These are phyloP conservation scores for Pseudoturritis turrita DNA, from an alignment of 345 rosid genomes.

Conservation along the genomic window DNA sequence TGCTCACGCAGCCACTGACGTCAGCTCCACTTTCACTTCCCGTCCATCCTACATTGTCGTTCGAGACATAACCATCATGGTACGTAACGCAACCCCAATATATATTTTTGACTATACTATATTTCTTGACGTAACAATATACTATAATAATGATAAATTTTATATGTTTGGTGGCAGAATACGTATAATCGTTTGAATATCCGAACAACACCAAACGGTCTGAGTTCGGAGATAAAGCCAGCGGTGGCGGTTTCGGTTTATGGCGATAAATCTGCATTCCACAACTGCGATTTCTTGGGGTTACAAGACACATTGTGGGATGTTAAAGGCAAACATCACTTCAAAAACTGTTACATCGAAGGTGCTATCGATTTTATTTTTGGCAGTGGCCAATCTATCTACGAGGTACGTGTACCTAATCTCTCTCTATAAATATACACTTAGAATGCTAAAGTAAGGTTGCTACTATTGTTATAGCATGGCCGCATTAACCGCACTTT, in stretches of 20 bases:
- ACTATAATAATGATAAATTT: not conserved
- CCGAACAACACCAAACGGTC: not conserved
- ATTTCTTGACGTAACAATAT: not conserved
- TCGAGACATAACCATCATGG: conserved; percentile 46
- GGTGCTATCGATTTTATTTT: conserved; percentile 56
- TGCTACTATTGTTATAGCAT: not conserved
- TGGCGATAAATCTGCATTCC: conserved; percentile 57
- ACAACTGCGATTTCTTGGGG: conserved; percentile 42
- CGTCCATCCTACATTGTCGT: conserved; percentile 36
- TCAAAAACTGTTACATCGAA: conserved; percentile 47
- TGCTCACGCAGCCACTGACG: conserved; percentile 31
- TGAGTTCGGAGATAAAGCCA: conserved; percentile 7
- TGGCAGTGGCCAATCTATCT: conserved; percentile 53
- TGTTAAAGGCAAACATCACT: conserved; percentile 42
- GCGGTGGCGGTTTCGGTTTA: conserved; percentile 43
- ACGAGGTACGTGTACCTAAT: conserved; percentile 32
- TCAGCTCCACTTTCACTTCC: conserved; percentile 46
- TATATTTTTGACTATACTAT: conserved; percentile 2
- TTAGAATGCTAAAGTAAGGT: not conserved
- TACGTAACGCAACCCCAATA: conserved; percentile 7
- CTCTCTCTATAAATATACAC: not conserved
- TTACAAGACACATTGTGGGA: conserved; percentile 65
- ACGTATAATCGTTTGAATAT: conserved; percentile 27
- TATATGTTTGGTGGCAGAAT: conserved; percentile 35
- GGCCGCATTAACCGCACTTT: not conserved